Percentiles rank a stretch among this genome's conserved stretches.
These are phyloP conservation scores for Grigorovia yakushimaensis DNA, from an alignment of 805 yeast genomes.

Conservation along the genomic window DNA sequence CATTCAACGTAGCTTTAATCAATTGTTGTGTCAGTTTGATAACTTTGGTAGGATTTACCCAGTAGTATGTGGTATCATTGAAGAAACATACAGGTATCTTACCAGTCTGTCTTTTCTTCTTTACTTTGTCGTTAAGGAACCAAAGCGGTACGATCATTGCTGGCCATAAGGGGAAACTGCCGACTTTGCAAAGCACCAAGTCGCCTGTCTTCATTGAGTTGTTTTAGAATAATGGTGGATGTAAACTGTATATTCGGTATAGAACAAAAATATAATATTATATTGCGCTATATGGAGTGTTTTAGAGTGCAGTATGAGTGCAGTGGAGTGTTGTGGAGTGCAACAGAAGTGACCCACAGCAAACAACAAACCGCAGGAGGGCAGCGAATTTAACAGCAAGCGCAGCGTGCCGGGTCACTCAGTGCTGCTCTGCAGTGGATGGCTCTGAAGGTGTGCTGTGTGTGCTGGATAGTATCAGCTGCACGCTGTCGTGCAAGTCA, in stretches of 20 bases:
- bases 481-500: constrained; percentile 47
- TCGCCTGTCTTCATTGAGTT: constrained; percentile 12
- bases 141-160: constrained; percentile 28
- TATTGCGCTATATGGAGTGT: no score
- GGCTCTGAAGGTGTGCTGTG: no score
- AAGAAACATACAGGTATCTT: constrained; percentile 29
- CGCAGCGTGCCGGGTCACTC: no score
- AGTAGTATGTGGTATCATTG: constrained; percentile 28
- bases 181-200: constrained; percentile 28
- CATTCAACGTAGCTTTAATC: constrained; percentile 5
- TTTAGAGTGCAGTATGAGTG: no score
- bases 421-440: no score
- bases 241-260: no score
- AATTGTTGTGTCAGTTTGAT: constrained; percentile 9
- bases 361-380: no score
- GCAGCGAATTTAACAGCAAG: no score
- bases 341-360: no score
- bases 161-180: constrained; percentile 30
- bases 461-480: neutral
- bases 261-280: no score
- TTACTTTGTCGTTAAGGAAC: constrained; percentile 23
- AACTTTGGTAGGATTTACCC: constrained; percentile 25
- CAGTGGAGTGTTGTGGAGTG: no score
- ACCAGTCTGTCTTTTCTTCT: constrained; percentile 16
- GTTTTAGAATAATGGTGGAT: neutral